A percentile compares a stretch with the other conserved stretches of the same genome.
Conservation (phyloP, 139 green algal species). For the Tetraselmis striata region DNA sequence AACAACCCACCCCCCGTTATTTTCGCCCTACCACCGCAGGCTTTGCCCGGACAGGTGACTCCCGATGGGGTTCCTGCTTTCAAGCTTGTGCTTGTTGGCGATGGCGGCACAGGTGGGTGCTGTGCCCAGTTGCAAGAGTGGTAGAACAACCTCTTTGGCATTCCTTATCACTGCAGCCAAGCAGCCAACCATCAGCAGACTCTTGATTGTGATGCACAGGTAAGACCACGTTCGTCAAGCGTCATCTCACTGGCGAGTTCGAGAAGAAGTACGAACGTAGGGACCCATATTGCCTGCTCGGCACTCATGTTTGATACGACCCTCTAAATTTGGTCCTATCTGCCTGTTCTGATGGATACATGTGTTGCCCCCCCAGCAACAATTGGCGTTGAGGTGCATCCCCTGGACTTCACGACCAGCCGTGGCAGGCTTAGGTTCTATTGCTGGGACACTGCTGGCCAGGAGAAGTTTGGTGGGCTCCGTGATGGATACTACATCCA, state of each 20-base stretch:
- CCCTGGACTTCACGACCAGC: slow-evolving; percentile 98
- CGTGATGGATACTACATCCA: slow-evolving; percentile 99
- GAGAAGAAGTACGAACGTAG: slow-evolving; percentile 99
- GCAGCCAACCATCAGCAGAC: not conserved
- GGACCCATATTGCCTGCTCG: slow-evolving; percentile 11
- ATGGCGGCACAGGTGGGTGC: slow-evolving; percentile 87
- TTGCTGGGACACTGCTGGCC: slow-evolving; percentile 99
- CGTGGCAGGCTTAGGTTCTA: slow-evolving; percentile 95
- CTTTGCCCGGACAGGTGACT: slow-evolving; percentile 61
- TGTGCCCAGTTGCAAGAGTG: no score
- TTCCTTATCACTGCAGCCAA: no score
- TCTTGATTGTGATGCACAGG: slow-evolving; percentile 33
- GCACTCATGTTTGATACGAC: no score
- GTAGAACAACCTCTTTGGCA: no score
- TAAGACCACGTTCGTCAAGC: slow-evolving; percentile 97
- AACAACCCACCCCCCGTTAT: no score
- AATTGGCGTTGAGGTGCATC: slow-evolving; percentile 98
- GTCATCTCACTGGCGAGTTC: slow-evolving; percentile 97
- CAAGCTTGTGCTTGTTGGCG: slow-evolving; percentile 96
- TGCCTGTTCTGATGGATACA: no score
- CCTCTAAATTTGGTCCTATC: no score
- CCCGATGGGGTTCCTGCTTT: slow-evolving; percentile 81
- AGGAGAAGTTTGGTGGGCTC: slow-evolving; percentile 97
- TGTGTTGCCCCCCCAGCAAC: slow-evolving; percentile 83
- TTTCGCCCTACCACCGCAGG: slow-evolving; percentile 29